A percentile compares a stretch with the other conserved stretches of the same genome.
Evolutionary conservation across 176 grass and related monocot species (phyloP).

Genomic region (Oropetium thomaeum): DNA sequence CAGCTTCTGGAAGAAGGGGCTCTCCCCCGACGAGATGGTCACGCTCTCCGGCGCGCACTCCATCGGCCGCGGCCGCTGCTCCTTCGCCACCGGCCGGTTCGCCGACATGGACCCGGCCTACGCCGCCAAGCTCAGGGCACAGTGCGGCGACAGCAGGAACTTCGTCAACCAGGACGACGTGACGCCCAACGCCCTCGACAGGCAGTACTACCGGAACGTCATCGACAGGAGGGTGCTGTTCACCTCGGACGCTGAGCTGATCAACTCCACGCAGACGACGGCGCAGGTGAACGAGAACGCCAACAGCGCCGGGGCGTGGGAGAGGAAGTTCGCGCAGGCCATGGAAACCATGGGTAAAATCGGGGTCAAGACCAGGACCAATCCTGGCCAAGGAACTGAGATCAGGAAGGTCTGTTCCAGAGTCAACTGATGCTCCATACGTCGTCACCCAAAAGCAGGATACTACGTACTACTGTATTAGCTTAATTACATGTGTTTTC

Average conservation of each 20-base stretch:
- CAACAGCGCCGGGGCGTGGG: neutral
- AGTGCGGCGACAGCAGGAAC: too few species aligned
- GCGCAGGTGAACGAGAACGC: neutral
- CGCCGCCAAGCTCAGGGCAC: neutral
- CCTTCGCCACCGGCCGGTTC: too few species aligned
- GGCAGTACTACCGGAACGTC: neutral
- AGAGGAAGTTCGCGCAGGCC: neutral
- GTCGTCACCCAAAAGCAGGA: too few species aligned
- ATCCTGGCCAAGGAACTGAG: neutral
- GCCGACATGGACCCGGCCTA: conserved; percentile 9
- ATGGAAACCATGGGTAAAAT: conserved; percentile 22
- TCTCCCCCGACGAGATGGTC: conserved; percentile 47
- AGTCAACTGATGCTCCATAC: neutral
- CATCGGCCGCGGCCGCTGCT: conserved; percentile 53
- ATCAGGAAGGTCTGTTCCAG: neutral
- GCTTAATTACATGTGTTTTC: too few species aligned
- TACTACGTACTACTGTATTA: too few species aligned
- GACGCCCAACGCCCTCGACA: neutral
- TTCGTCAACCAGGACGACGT: conserved; percentile 20
- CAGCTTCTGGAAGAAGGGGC: too few species aligned
- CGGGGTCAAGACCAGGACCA: neutral
- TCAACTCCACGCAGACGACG: neutral
- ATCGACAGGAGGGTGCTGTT: neutral
- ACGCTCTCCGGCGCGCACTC: conserved; percentile 61
- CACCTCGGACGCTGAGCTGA: neutral